Evolutionary conservation across 805 yeast species (phyloP).

Genomic region (Yarrowia alimentaria): DNA sequence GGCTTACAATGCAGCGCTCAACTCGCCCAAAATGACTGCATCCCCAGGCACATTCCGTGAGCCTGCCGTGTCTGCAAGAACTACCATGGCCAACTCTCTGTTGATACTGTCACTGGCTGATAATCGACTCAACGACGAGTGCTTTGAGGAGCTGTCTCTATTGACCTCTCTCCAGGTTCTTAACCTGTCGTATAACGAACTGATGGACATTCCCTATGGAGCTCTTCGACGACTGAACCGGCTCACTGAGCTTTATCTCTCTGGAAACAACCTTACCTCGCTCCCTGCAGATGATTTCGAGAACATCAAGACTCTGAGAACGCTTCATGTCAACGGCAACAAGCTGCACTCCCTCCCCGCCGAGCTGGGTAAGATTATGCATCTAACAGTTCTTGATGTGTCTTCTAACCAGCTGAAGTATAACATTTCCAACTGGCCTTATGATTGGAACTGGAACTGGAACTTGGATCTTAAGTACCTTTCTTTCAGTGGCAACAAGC

Average conservation of each 20-base stretch:
- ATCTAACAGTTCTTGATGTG: slow-evolving; percentile 74
- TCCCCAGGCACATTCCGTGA: slow-evolving; percentile 17
- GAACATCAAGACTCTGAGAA: slow-evolving; percentile 53
- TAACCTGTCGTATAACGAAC: slow-evolving; percentile 79
- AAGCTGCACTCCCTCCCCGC: slow-evolving; percentile 84
- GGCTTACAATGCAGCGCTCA: slow-evolving; percentile 13
- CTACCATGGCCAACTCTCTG: slow-evolving; percentile 49
- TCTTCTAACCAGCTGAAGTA: slow-evolving; percentile 89
- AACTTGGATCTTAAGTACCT: slow-evolving; percentile 72
- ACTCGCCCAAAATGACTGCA: slow-evolving; percentile 26
- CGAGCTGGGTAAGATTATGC: slow-evolving; percentile 67
- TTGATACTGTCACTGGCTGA: slow-evolving; percentile 68
- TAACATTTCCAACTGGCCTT: slow-evolving; percentile 90
- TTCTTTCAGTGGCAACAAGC: slow-evolving; percentile 88
- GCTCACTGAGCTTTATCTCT: slow-evolving; percentile 65
- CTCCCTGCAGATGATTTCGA: slow-evolving; percentile 86
- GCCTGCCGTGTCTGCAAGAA: slow-evolving; percentile 6
- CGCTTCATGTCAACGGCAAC: slow-evolving; percentile 75
- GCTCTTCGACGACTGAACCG: slow-evolving; percentile 55
- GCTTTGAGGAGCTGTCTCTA: slow-evolving; percentile 63
- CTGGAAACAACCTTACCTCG: slow-evolving; percentile 78
- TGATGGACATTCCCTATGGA: slow-evolving; percentile 80
- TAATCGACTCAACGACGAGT: slow-evolving; percentile 75
- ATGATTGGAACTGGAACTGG: slow-evolving; percentile 97
- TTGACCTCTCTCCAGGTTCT: slow-evolving; percentile 58